Evolutionary conservation across 768 basidiomycete genomes (phyloP).

Genomic region (Arthromyces matolae): DNA sequence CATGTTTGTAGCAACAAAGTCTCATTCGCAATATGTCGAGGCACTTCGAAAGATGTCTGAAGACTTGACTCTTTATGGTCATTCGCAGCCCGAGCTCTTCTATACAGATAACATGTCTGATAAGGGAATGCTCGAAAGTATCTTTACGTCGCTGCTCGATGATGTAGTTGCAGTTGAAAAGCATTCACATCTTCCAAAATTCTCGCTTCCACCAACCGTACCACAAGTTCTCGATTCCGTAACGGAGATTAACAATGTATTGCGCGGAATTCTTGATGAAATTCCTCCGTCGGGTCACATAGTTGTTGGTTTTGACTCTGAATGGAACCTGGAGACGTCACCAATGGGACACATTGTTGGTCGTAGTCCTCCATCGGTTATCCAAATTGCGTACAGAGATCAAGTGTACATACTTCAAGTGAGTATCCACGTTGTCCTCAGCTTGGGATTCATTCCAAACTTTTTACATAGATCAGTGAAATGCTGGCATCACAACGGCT

Average conservation of each 20-base stretch:
- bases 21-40: slow-evolving; percentile 25
- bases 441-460: no score
- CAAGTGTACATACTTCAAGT: slow-evolving; percentile 19
- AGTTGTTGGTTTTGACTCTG: slow-evolving; percentile 20
- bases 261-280: slow-evolving; percentile 14
- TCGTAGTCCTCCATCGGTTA: slow-evolving; percentile 16
- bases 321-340: slow-evolving; percentile 24
- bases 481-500: background rate
- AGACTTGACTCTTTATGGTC: slow-evolving; percentile 25
- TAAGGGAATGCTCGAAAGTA: slow-evolving; percentile 10
- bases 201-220: slow-evolving; percentile 14
- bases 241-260: slow-evolving; percentile 14
- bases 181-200: slow-evolving; percentile 16
- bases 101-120: slow-evolving; percentile 29
- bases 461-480: background rate
- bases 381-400: slow-evolving; percentile 18
- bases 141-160: slow-evolving; percentile 11
- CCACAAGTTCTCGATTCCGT: slow-evolving; percentile 6
- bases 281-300: slow-evolving; percentile 9
- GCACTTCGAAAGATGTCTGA: slow-evolving; percentile 19
- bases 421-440: no score
- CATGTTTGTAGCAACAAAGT: slow-evolving; percentile 27
- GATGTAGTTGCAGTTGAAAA: slow-evolving; percentile 20
- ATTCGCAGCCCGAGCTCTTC: slow-evolving; percentile 15
- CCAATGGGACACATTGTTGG: slow-evolving; percentile 12